phyloP scores from a whole-genome alignment of 2,329 filamentous ascomycete species.

The Dothideomycetes sp. region DNA sequence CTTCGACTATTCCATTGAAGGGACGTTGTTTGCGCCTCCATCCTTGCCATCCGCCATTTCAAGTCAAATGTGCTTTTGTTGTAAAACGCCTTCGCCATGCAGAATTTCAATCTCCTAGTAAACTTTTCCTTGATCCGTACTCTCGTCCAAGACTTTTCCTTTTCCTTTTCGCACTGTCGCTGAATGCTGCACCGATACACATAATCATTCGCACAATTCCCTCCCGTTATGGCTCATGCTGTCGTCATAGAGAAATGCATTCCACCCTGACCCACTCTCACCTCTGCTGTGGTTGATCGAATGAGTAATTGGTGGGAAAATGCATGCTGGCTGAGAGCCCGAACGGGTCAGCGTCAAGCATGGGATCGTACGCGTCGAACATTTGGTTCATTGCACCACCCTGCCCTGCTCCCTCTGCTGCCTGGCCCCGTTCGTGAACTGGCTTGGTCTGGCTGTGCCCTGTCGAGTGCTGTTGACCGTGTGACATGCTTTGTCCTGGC shows the following conservation, averaged over 20 bases:
- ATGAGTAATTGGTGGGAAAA: slow-evolving; percentile 75
- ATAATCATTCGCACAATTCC: too few relatives aligned
- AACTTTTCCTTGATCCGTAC: neutral
- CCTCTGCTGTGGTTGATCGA: slow-evolving; percentile 28
- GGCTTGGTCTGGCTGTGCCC: slow-evolving; percentile 6
- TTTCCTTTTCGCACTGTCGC: neutral
- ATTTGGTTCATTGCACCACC: slow-evolving; percentile 33
- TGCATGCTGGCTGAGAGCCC: slow-evolving; percentile 91
- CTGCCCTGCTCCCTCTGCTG: slow-evolving; percentile 6
- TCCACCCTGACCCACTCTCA: neutral
- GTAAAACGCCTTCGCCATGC: neutral
- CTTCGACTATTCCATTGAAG: too few relatives aligned
- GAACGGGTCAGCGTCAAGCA: slow-evolving; percentile 87
- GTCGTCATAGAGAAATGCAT: too few relatives aligned
- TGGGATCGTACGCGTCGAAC: slow-evolving; percentile 68
- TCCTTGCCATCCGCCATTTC: too few relatives aligned
- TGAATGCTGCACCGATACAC: neutral
- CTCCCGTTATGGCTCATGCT: too few relatives aligned
- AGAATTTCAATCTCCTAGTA: neutral
- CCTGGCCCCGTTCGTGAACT: slow-evolving; percentile 14
- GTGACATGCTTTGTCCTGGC: neutral
- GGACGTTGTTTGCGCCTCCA: too few relatives aligned
- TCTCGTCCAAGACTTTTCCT: neutral
- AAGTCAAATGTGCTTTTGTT: too few relatives aligned
- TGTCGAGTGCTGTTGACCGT: slow-evolving; percentile 2